A percentile compares a stretch with the other conserved stretches of the same genome.
phyloP scores from a whole-genome alignment of 2,329 filamentous ascomycete genomes.

The Fusarium mundagurra region DNA sequence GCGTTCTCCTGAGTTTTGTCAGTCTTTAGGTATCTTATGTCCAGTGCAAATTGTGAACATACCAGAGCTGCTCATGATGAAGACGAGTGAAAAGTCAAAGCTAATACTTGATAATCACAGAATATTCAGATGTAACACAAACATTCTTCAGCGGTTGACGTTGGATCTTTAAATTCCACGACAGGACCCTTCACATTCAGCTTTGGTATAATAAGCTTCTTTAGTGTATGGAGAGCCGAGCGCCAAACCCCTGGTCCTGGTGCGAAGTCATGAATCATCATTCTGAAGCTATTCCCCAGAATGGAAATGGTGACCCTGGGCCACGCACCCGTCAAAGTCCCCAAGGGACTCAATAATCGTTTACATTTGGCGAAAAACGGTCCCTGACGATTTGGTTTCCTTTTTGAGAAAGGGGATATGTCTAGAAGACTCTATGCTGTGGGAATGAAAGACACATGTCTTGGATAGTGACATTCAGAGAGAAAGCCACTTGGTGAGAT shows the following conservation, averaged over 20 bases:
- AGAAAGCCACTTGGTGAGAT: not conserved
- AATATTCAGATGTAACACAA: not conserved
- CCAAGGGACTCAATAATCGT: conserved; percentile 4
- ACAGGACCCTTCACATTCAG: conserved; percentile 4
- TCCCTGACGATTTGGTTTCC: conserved; percentile 29
- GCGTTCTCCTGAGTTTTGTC: conserved; percentile 5
- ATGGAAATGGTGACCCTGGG: not conserved
- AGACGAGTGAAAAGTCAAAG: conserved; percentile 4
- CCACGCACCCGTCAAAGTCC: not conserved
- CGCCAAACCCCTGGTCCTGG: not conserved
- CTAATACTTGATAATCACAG: conserved; percentile 23
- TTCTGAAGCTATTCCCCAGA: not conserved
- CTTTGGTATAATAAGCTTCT: conserved; percentile 19
- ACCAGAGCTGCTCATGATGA: conserved; percentile 32
- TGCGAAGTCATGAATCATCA: conserved; percentile 40
- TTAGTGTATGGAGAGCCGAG: not conserved
- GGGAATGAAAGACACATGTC: not conserved
- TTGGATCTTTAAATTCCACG: conserved; percentile 6
- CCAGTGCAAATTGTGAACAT: not conserved
- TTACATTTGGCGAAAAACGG: not conserved
- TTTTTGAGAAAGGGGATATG: not conserved
- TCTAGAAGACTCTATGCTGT: not conserved
- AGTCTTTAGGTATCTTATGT: not conserved
- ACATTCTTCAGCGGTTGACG: not conserved
- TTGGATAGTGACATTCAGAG: not conserved